A percentile compares a stretch with the other conserved stretches of the same genome.
phyloP scores from a whole-genome alignment of 2,329 filamentous ascomycete genomes.

The Herpotrichia juniperi region DNA sequence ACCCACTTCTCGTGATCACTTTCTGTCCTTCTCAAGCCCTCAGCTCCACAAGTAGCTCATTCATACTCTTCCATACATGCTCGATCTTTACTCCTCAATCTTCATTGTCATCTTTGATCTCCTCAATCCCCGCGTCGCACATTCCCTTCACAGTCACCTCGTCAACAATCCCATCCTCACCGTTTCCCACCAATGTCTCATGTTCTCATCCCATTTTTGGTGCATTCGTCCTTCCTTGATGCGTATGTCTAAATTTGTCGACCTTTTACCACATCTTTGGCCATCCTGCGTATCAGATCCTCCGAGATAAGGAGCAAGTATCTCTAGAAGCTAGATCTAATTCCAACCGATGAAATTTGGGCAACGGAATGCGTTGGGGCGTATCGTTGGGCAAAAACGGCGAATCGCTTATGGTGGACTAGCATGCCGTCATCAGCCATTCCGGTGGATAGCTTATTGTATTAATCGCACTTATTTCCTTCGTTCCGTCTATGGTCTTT shows the following conservation, averaged over 20 bases:
- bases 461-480: too few species aligned
- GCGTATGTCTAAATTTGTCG: conserved; percentile 18
- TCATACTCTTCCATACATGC: conserved; percentile 25
- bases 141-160: conserved; percentile 24
- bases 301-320: conserved; percentile 25
- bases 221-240: conserved; percentile 15
- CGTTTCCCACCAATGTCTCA: conserved; percentile 34
- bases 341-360: conserved; percentile 31
- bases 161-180: conserved; percentile 32
- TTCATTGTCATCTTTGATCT: neutral
- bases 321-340: conserved; percentile 21
- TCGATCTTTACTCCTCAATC: neutral
- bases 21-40: neutral
- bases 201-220: conserved; percentile 27
- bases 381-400: too few species aligned
- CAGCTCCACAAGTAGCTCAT: conserved; percentile 22
- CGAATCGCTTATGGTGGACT: too few species aligned
- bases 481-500: too few species aligned
- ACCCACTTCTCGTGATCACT: neutral
- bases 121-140: conserved; percentile 22
- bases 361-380: neutral
- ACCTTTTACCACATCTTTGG: conserved; percentile 32
- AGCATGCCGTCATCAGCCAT: too few species aligned
- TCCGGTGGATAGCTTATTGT: too few species aligned
- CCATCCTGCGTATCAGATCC: conserved; percentile 30